These are phyloP conservation scores for Ogataea sp. DNA, from an alignment of 805 yeast species.

Conservation along the genomic window DNA sequence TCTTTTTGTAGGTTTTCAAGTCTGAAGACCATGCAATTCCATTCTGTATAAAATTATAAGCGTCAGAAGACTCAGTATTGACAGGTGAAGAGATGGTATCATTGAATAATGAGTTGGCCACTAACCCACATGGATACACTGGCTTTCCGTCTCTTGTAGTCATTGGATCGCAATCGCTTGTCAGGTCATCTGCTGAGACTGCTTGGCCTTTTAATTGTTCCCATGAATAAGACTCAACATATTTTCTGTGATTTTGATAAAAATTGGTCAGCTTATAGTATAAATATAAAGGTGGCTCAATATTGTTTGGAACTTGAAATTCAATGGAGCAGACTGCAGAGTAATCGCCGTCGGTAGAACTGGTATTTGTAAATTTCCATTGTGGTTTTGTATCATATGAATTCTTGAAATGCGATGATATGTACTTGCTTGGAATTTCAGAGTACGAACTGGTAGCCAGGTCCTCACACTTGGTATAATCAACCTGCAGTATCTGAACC, in stretches of 20 bases:
- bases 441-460: slow-evolving; percentile 30
- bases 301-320: slow-evolving; percentile 64
- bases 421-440: slow-evolving; percentile 52
- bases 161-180: slow-evolving; percentile 47
- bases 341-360: slow-evolving; percentile 29
- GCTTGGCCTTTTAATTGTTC: slow-evolving; percentile 76
- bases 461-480: slow-evolving; percentile 64
- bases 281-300: slow-evolving; percentile 63
- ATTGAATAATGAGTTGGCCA: slow-evolving; percentile 88
- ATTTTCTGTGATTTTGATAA: slow-evolving; percentile 91
- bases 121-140: slow-evolving; percentile 88
- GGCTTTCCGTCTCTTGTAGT: slow-evolving; percentile 29
- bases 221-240: slow-evolving; percentile 78
- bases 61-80: slow-evolving; percentile 22
- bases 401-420: slow-evolving; percentile 52
- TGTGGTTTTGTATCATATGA: slow-evolving; percentile 25
- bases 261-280: slow-evolving; percentile 87
- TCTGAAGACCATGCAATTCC: slow-evolving; percentile 88
- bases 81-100: slow-evolving; percentile 65
- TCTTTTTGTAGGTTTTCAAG: slow-evolving; percentile 59
- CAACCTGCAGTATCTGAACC: slow-evolving; percentile 67
- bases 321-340: slow-evolving; percentile 50
- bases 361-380: slow-evolving; percentile 45
- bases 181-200: slow-evolving; percentile 41
- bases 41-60: slow-evolving; percentile 34